Evolutionary conservation across 2,329 filamentous ascomycete species (phyloP).

Genomic region (Torrubiella hemipterigena): DNA sequence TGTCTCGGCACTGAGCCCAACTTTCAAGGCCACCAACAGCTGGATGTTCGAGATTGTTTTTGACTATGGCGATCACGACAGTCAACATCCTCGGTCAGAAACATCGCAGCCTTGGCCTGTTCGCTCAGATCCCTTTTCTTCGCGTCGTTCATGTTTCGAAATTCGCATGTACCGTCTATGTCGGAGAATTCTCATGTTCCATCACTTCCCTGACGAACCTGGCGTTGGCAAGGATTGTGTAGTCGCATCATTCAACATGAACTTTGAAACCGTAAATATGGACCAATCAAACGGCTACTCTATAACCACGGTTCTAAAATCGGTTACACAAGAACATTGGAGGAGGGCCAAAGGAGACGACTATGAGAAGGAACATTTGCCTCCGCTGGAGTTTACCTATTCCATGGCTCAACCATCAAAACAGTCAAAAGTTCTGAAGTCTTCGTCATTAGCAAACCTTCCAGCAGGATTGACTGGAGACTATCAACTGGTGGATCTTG

Average conservation of each 20-base stretch:
- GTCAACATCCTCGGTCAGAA: conserved; percentile 6
- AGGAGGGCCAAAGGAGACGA: neutral
- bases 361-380: conserved; percentile 1
- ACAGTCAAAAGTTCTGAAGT: conserved; percentile 1
- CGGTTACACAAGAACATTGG: conserved; percentile 1
- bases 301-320: neutral
- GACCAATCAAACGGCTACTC: conserved; percentile 1
- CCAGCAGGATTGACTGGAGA: conserved; percentile 3
- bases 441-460: conserved; percentile 2
- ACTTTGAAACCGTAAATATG: conserved; percentile 1
- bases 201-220: conserved; percentile 16
- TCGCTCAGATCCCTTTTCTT: conserved; percentile 18
- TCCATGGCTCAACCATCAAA: conserved; percentile 2
- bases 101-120: conserved; percentile 10
- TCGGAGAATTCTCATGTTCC: conserved; percentile 19
- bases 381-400: conserved; percentile 3
- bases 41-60: conserved; percentile 21
- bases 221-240: conserved; percentile 8
- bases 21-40: neutral
- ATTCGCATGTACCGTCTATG: conserved; percentile 17
- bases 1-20: neutral
- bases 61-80: conserved; percentile 21
- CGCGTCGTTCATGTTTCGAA: conserved; percentile 15
- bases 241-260: conserved; percentile 10
- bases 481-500: conserved; percentile 4